These are phyloP conservation scores for Kurtzmaniella cleridarum DNA, from an alignment of 805 yeast genomes.

Conservation along the genomic window DNA sequence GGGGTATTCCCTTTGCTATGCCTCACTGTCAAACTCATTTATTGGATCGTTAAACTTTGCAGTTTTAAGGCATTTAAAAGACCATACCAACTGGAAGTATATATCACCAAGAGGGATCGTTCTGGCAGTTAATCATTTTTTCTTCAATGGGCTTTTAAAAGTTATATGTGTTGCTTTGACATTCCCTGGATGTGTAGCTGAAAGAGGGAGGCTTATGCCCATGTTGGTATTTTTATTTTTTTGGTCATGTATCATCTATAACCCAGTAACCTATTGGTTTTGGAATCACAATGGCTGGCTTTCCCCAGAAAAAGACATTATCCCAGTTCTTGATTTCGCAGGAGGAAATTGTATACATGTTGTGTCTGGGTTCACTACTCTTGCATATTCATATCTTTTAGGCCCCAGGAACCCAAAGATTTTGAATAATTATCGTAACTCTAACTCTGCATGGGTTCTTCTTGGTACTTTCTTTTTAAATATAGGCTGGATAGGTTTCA, in stretches of 20 bases:
- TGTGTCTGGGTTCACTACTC: conserved; percentile 40
- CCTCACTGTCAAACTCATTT: conserved; percentile 26
- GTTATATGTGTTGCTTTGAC: conserved; percentile 34
- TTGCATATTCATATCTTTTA: conserved; percentile 37
- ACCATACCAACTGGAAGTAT: conserved; percentile 14
- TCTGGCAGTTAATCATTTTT: conserved; percentile 28
- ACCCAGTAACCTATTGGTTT: conserved; percentile 42
- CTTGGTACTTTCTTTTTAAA: conserved; percentile 28
- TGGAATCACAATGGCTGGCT: conserved; percentile 43
- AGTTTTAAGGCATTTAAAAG: conserved; percentile 23
- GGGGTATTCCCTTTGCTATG: conserved; percentile 39
- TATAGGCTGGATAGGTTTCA: conserved; percentile 39
- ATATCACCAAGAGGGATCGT: conserved; percentile 36
- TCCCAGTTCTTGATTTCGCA: conserved; percentile 41
- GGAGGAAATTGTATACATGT: conserved; percentile 42
- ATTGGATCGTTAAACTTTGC: conserved; percentile 30
- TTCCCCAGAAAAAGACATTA: conserved; percentile 22
- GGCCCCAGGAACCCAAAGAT: conserved; percentile 39
- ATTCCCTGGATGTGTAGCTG: conserved; percentile 41
- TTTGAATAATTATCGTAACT: conserved; percentile 29
- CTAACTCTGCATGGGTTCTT: conserved; percentile 28
- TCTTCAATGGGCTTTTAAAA: conserved; percentile 36
- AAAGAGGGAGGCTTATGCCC: conserved; percentile 37
- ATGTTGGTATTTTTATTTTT: conserved; percentile 34
- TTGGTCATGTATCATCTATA: conserved; percentile 37